Conservation (phyloP, 2,329 filamentous ascomycete species). For the Aspergillus ruber region DNA sequence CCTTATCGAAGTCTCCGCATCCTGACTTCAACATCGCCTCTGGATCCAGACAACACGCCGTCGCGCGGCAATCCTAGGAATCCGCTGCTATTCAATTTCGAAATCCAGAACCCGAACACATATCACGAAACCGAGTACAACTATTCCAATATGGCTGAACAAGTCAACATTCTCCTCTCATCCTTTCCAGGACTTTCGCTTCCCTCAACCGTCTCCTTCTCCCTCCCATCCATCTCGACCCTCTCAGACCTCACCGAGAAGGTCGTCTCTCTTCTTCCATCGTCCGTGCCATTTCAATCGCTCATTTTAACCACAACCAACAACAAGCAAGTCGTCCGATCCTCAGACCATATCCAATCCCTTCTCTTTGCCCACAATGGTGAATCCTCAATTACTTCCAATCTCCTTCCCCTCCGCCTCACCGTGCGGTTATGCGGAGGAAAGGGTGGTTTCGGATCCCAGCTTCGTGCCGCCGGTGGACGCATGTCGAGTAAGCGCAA, state of each 20-base stretch:
- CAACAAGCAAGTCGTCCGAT: slow-evolving; percentile 60
- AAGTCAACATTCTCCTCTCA: slow-evolving; percentile 75
- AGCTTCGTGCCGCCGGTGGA: slow-evolving; percentile 90
- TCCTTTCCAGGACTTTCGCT: slow-evolving; percentile 77
- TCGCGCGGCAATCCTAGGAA: neutral
- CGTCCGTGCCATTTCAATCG: slow-evolving; percentile 51
- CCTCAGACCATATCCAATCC: slow-evolving; percentile 50
- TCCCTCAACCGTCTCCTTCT: slow-evolving; percentile 75
- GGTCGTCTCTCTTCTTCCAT: slow-evolving; percentile 52
- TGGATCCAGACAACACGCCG: neutral
- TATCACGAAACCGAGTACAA: too few species aligned
- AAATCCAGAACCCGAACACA: neutral
- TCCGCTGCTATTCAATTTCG: neutral
- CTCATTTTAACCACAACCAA: slow-evolving; percentile 75
- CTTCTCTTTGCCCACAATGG: slow-evolving; percentile 48
- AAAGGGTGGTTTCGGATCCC: slow-evolving; percentile 96
- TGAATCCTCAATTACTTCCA: slow-evolving; percentile 45
- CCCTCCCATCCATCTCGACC: slow-evolving; percentile 58
- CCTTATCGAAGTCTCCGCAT: slow-evolving; percentile 14
- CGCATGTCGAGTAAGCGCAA: slow-evolving; percentile 97
- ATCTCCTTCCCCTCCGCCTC: slow-evolving; percentile 76
- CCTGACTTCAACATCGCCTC: neutral
- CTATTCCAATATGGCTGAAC: slow-evolving; percentile 48
- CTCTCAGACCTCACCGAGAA: slow-evolving; percentile 60
- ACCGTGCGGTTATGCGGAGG: slow-evolving; percentile 76